Base-by-base conservation (phyloP, 371 early-diverging fungal species). In the Enteropsectra breve region DNA sequence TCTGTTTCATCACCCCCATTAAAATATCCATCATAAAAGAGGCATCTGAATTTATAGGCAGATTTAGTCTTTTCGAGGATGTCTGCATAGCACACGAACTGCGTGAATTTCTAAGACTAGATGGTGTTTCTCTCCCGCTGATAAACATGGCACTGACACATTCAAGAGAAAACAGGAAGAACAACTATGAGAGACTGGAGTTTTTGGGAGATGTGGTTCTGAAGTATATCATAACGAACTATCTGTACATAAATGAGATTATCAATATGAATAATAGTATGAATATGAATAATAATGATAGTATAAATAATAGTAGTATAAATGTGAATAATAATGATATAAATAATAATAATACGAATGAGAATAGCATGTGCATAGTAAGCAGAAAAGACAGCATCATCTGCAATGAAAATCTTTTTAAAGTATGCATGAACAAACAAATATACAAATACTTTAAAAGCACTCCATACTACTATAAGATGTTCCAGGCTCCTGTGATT, bases 171-270 rank as follows among this genome's bases (percentile, higher is more conserved):
- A 37, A 34, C 4, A 15, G 26, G 23, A 29, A 43, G 38, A 36
- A 81, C 67, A 83, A 89, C 68, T 95, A 94, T 70, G 91, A 95
- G 77, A 86, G 94, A 2, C 80, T 95, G 0, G 94, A 95, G 78
- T 86, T 87, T 3, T 78, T 94, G 0, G 95, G 95, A 0, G 95
- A 95, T 72, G 84, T 87, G 3, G 86, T 91, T 63, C 81, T 95
- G n/a, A 94, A 93, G 76, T 84, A 88, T 59, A 77, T 86, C 28
- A 81, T 84, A 0, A 84, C 87, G 28, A 60, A 58, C 30, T 66
- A 43, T 62, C 49, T 69, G 23, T 49, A 66, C 59, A 30, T 48
- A 30, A 49, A 4, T 5, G 30, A 26, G 48, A 6, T 56, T 26
- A n/a, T n/a, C n/a, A n/a, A n/a, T n/a, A 34, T 18, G 8, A 21